Evolutionary conservation across 1,284 basidiomycete species (phyloP), one percentile per base, ranked within the genome.

Genomic region (Ceratobasidium sp.): DNA sequence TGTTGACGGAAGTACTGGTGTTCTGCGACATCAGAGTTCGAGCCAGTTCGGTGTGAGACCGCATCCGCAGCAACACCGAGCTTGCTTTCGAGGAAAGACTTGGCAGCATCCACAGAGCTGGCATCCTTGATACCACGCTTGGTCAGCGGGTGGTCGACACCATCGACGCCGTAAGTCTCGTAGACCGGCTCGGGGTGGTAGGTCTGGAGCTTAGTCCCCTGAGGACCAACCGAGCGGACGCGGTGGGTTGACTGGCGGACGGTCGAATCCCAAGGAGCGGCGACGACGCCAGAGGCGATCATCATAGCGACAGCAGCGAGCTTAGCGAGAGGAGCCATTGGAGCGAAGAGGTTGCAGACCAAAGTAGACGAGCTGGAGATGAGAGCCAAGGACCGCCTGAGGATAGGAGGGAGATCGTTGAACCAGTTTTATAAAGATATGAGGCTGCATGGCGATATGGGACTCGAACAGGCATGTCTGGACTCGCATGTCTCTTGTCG

Each of bases 1-100:
- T 75, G 78, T 74, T 85, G 84, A 74, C 79, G 80, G 34, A 84
- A 76, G 74, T 81, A 85, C 1, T 83, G 83, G 70, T 81, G 80
- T 32, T 78, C 79, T 12, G 79, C 77, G 3, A 73, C 69, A 0
- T 80, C 80, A 9, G 77, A 76, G 1, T 75, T 74, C 64, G 80
- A 82, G 14, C 82, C 81, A 55, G 82, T 82, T 50, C 76, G 79
- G 76, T 79, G 82, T 5, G 76, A 73, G 64, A 82, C 76, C 23
- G 78, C 76, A 26, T 76, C 76, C 9, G 77, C 55, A 46, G 78
- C 74, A 8, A 83, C 71, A 3, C 77, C 76, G 34, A 83, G 79
- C 53, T 79, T 79, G 1, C 79, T 78, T 32, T 78, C 75, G 23
- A 82, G 75, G 76, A 83, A 84, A 1, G 80, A 74, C 18, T 80